Evolutionary conservation across 2,329 filamentous ascomycete genomes (phyloP), one percentile per base, ranked within the genome.

Genomic region (Pseudocercospora fijiensis): DNA sequence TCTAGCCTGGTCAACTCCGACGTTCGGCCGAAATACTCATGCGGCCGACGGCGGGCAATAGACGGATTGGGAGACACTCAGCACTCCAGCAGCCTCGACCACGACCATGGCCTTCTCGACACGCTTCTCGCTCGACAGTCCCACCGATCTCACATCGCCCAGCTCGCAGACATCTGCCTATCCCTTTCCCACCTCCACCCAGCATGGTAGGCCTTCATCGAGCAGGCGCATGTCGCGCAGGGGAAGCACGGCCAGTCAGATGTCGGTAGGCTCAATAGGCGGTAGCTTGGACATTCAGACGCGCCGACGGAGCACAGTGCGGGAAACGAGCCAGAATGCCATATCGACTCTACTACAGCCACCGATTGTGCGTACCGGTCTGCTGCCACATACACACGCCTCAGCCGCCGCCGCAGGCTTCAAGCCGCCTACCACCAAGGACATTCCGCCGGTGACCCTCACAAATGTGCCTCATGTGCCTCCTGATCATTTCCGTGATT

Each of bases 331-430:
- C 10, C 90, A 93, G 71, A 97, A 96, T 85, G 92, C 95, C 66
- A 98, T 98, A 71, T 96, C 93, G 8, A 96, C 92, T 1, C 84
- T 98, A n/a, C 85, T 98, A 3, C 91, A 96, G 74, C 89, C 92
- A 27, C 91, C 94, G 3, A 96, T 96, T 69, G 87, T 96, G 62
- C 87, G 94, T 68, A 96, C 93, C 1, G 93, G 94, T 62, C 84
- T 96, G 57, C 83, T 92, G 60, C 90, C 93, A 22, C 90, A 96
- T 76, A 89, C 89, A 0, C 83, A 88, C 1, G 87, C 89, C 2
- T 86, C 90, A 1, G 77, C 78, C 16, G 86, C 86, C n/a, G 90
- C 86, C 71, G 82, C 88, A 13, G 73, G 73, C 45, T 75, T 69
- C 68, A 94, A 89, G 70, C 88, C 91, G 13, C 94, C 94, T 0